Conservation (phyloP, 192 early-diverging fungal species). For the Coemansia sp. region DNA sequence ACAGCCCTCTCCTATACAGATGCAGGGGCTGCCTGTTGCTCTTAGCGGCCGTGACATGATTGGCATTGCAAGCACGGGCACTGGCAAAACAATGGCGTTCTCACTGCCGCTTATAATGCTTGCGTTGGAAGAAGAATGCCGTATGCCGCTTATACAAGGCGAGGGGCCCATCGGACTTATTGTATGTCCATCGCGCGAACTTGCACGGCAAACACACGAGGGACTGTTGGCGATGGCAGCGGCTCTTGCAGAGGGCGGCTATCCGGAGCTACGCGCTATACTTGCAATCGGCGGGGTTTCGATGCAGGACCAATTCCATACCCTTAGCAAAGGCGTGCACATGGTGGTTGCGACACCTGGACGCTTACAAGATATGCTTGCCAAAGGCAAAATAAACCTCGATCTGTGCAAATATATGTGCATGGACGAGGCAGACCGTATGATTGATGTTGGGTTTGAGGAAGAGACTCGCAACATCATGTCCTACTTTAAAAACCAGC, state of each 20-base stretch:
- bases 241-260: constrained; percentile 62
- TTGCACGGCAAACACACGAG: constrained; percentile 93
- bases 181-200: constrained; percentile 93
- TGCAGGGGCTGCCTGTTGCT: constrained; percentile 93
- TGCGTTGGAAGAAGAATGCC: constrained; percentile 90
- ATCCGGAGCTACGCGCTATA: constrained; percentile 72
- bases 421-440: constrained; percentile 98
- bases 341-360: constrained; percentile 97
- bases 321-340: constrained; percentile 78
- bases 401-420: constrained; percentile 87
- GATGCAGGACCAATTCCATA: constrained; percentile 82
- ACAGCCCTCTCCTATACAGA: constrained; percentile 94
- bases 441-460: constrained; percentile 99
- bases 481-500: constrained; percentile 92
- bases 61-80: constrained; percentile 97
- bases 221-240: constrained; percentile 69
- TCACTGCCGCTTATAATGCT: constrained; percentile 90
- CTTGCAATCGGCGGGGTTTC: constrained; percentile 94
- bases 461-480: constrained; percentile 95
- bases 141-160: constrained; percentile 74
- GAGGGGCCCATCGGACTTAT: constrained; percentile 96
- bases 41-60: constrained; percentile 96
- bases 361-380: constrained; percentile 88
- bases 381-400: constrained; percentile 83
- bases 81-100: constrained; percentile 94